Evolutionary conservation across 1,284 basidiomycete species (phyloP).

Genomic region (Ustilago trichophora): DNA sequence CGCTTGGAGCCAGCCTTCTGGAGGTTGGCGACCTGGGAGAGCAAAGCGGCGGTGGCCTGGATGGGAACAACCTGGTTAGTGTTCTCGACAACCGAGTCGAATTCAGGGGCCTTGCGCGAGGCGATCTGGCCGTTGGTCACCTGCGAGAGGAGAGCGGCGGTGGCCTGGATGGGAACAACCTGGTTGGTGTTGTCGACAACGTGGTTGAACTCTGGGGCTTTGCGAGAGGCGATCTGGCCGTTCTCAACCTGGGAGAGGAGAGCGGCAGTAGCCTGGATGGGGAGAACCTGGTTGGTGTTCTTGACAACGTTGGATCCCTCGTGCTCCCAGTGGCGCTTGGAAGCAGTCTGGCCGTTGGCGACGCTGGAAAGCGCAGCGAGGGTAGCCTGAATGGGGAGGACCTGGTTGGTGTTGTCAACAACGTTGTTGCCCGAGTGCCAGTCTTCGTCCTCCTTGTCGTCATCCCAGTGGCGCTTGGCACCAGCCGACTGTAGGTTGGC

Average conservation of each 20-base stretch:
- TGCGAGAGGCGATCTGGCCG: no score
- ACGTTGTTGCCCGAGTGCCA: conserved; percentile 5
- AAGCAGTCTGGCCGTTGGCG: conserved; percentile 12
- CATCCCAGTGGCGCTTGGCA: conserved; percentile 11
- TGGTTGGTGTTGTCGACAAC: conserved; percentile 19
- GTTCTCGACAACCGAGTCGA: no score
- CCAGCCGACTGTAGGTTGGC: conserved; percentile 9
- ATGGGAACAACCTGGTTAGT: conserved; percentile 12
- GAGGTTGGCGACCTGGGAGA: conserved; percentile 22
- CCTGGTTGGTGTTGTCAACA: conserved; percentile 30
- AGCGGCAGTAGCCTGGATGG: conserved; percentile 23
- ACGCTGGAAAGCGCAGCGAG: conserved; percentile 12
- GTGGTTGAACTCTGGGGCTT: conserved; percentile 10
- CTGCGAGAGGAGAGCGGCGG: conserved; percentile 13
- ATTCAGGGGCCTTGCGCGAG: no score
- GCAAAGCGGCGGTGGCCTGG: conserved; percentile 17
- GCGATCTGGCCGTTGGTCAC: no score
- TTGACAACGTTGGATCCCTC: conserved; percentile 4
- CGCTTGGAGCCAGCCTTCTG: conserved; percentile 17
- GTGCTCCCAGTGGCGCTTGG: conserved; percentile 6
- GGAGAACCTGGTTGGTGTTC: conserved; percentile 24
- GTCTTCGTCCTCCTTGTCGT: no score
- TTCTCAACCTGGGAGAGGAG: conserved; percentile 17
- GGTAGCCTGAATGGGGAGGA: conserved; percentile 34
- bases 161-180: conserved; percentile 24